Base-by-base conservation (phyloP, 495 filamentous ascomycete genomes). In the Aspergillus homomorphus region DNA sequence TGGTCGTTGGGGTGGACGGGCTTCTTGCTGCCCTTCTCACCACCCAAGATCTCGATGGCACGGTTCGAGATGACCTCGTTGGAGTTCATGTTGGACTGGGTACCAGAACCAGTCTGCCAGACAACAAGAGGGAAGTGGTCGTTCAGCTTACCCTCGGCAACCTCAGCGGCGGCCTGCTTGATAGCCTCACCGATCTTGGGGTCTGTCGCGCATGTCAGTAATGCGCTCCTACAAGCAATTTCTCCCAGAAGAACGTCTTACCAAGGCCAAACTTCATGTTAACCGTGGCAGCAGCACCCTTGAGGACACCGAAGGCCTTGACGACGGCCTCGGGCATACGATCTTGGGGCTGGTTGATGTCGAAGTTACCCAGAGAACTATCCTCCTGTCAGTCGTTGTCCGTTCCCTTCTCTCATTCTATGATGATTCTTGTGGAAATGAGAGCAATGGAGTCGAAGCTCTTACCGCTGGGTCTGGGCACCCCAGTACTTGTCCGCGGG, bases 61-160 rank as follows among this genome's bases (percentile, higher is more conserved):
- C 94, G 91, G 83, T 98, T 98, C 58, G 93, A 96, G 77, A 98
- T 98, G 73, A 98, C 94, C 78, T 98, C 94, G 77, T 98, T 98
- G 71, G 94, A 92, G 81, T 98, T 98, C 94, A 98, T 98, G 85
- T 98, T 98, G 70, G 92, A 96, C 79, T 98, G 94, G 23, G 94
- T 98, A 66, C 94, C 94, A 18, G 95, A 98, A 56, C 94, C 94
- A 41, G 94, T 98, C 77, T 98, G 94, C 94, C 94, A 98, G 68
- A 98, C 93, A 53, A 98, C 94, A 51, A 98, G 88, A 55, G 92
- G 94, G 79, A 98, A 98, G 84, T 98, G 94, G 75, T 96, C 92
- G 69, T 96, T 74, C 62, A 98, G 87, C 83, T 97, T 96, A 66
- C 93, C 86, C 62, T 88, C 87, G 45, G 92, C 92, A 42, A 98